These are phyloP conservation scores for Pelagomonas calceolata DNA, from an alignment of 108 stramenopile genomes.

Conservation along the genomic window DNA sequence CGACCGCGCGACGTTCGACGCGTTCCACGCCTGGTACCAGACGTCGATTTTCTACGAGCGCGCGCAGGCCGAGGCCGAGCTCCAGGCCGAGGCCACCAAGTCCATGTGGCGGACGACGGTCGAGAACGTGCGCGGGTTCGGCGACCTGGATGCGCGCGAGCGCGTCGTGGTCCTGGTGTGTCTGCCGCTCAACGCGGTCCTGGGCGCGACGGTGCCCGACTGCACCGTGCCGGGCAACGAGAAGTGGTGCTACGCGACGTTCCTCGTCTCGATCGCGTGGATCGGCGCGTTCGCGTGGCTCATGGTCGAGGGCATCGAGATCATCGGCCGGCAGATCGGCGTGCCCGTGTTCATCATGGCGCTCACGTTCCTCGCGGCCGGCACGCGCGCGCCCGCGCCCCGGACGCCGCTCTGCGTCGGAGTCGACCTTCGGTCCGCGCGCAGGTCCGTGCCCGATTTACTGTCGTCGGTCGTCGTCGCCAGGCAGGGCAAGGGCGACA, in stretches of 20 bases:
- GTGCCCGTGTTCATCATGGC: slow-evolving; percentile 66
- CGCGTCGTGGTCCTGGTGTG: too few relatives aligned
- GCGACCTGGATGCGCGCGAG: too few relatives aligned
- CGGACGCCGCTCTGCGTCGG: too few relatives aligned
- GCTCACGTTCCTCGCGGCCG: slow-evolving; percentile 65
- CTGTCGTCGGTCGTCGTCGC: slow-evolving; percentile 70
- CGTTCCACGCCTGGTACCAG: not conserved
- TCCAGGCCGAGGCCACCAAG: not conserved
- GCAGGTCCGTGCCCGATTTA: slow-evolving; percentile 68
- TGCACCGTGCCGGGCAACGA: slow-evolving; percentile 51
- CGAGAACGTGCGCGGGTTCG: not conserved
- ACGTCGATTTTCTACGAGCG: not conserved
- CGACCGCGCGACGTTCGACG: not conserved
- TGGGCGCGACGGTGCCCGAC: slow-evolving; percentile 53
- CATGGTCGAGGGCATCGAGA: slow-evolving; percentile 59
- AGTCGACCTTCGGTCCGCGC: too few relatives aligned
- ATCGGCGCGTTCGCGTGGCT: slow-evolving; percentile 63
- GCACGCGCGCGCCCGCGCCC: too few relatives aligned
- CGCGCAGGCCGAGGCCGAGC: not conserved
- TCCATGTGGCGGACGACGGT: not conserved
- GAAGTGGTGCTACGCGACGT: slow-evolving; percentile 65
- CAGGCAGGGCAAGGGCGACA: slow-evolving; percentile 64
- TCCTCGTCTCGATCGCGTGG: slow-evolving; percentile 65
- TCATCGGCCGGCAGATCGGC: slow-evolving; percentile 31
- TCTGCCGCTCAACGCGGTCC: not conserved